A percentile compares a stretch with the other conserved stretches of the same genome.
Evolutionary conservation across 768 basidiomycete genomes (phyloP).

Genomic region (Pleurotus salmoneostramineus): DNA sequence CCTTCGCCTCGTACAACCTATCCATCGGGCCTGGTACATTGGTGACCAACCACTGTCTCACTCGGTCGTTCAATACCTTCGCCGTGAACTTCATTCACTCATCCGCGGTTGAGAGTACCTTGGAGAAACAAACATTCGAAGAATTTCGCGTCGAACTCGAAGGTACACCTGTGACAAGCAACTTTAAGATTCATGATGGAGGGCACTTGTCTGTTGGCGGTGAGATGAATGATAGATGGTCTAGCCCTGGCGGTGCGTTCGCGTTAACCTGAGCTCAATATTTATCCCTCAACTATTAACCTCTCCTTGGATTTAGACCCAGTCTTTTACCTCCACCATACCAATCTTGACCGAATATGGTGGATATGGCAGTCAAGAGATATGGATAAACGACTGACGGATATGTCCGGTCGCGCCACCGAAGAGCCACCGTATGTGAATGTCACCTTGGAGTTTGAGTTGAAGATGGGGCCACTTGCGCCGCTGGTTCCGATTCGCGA

Average conservation of each 20-base stretch:
- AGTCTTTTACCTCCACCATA: conserved; percentile 1
- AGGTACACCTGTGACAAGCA: conserved; percentile 9
- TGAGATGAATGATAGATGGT: conserved; percentile 9
- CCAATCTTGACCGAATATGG: conserved; percentile 5
- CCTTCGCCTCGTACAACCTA: conserved; percentile 9
- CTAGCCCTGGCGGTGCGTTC: conserved; percentile 9
- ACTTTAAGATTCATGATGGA: conserved; percentile 9
- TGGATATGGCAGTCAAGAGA: conserved; percentile 5
- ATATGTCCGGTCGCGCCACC: conserved; percentile 21
- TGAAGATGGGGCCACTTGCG: conserved; percentile 17
- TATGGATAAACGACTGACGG: conserved; percentile 12
- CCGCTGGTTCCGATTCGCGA: conserved; percentile 16
- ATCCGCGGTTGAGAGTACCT: conserved; percentile 9
- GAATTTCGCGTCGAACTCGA: conserved; percentile 14
- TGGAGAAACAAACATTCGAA: conserved; percentile 15
- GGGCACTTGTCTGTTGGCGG: conserved; percentile 12
- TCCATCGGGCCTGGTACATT: conserved; percentile 11
- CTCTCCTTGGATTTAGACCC: not conserved
- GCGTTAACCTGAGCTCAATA: not conserved
- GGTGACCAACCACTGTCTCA: conserved; percentile 15
- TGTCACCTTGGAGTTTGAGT: conserved; percentile 17
- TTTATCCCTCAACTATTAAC: not conserved
- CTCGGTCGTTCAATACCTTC: conserved; percentile 15
- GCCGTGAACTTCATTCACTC: conserved; percentile 13
- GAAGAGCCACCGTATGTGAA: conserved; percentile 15